Base-by-base conservation (phyloP, 116 monocot genomes). In the Cymodocea nodosa region DNA sequence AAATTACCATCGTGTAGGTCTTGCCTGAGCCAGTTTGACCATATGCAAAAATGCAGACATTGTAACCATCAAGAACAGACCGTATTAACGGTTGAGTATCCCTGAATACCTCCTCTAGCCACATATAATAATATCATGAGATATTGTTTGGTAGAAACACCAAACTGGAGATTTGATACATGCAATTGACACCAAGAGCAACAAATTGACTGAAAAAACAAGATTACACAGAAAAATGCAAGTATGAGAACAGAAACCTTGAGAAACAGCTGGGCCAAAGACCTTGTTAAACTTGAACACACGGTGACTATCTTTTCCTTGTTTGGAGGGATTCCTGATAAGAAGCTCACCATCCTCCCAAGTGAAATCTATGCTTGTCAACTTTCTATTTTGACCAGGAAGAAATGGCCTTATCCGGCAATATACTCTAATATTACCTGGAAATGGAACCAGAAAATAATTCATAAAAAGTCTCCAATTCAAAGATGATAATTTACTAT, bases 371-470 rank as follows among this genome's bases (percentile, higher is more conserved):
- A 98, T 71, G 13, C 70, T 74, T 19, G 80, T 77, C 56, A 66
- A 22, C 48, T 84, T 92, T 71, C 51, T 56, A 76, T 75, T 83
- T 77, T 98, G 82, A 20, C 84, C 82, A 54, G 78, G 74, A 72
- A 88, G 84, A 59, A 92, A 98, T 70, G 98, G 98, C 68, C 92
- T 88, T 78, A 98, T 74, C 15, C 97, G 81, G 69, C 98, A 91
- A 69, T 86, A 86, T 2, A 98, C 98, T 65, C 98, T 83, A 48
- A 98, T 98, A 59, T 98, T 98, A 53, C 98, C 98, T 98, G 67
- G 24, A 13, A 1, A 75, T 63, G 50, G 54, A 58, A 24, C 37
- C 20, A 66, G 48, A 59, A 50, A 5, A 24, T 35, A 44, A 52
- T 30, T 64, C 10, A 50, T 15, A 12, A 50, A 23, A 64, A 23